Percentiles rank a stretch among this genome's conserved stretches.
phyloP scores from a whole-genome alignment of 805 yeast species.

The Kodamaea nitidulidarum region DNA sequence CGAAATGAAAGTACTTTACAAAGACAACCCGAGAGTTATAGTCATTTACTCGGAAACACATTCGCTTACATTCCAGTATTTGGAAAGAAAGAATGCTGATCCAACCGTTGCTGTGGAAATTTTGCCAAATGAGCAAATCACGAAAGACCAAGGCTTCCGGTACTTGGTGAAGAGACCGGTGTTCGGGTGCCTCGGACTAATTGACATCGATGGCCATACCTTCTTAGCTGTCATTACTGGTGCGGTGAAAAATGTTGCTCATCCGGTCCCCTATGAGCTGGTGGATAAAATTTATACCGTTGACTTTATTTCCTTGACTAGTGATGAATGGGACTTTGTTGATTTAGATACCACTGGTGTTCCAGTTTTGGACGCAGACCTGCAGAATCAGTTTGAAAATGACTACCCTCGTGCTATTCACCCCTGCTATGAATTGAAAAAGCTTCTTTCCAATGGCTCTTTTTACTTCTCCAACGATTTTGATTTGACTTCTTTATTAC shows the following conservation, averaged over 20 bases:
- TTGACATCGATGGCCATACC: conserved; percentile 60
- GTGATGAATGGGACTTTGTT: conserved; percentile 73
- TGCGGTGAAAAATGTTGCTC: conserved; percentile 65
- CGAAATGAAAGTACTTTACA: conserved; percentile 28
- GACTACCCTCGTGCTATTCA: conserved; percentile 39
- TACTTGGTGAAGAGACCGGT: conserved; percentile 39
- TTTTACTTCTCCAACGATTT: conserved; percentile 90
- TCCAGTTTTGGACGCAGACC: conserved; percentile 40
- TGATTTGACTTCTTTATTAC: conserved; percentile 85
- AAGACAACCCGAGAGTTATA: conserved; percentile 29
- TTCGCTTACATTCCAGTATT: conserved; percentile 24
- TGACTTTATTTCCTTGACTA: conserved; percentile 76
- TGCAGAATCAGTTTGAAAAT: not conserved
- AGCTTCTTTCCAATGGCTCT: conserved; percentile 79
- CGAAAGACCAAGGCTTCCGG: conserved; percentile 35
- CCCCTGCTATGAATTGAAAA: conserved; percentile 79
- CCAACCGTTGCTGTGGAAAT: conserved; percentile 47
- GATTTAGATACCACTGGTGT: conserved; percentile 66
- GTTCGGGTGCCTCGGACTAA: conserved; percentile 75
- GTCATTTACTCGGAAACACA: conserved; percentile 29
- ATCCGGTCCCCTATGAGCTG: conserved; percentile 74
- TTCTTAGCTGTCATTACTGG: conserved; percentile 80
- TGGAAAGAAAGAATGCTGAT: conserved; percentile 14
- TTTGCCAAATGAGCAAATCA: conserved; percentile 32
- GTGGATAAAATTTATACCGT: conserved; percentile 80